Conservation (phyloP, 2,329 filamentous ascomycete genomes). For the Plectosphaerella plurivora region DNA sequence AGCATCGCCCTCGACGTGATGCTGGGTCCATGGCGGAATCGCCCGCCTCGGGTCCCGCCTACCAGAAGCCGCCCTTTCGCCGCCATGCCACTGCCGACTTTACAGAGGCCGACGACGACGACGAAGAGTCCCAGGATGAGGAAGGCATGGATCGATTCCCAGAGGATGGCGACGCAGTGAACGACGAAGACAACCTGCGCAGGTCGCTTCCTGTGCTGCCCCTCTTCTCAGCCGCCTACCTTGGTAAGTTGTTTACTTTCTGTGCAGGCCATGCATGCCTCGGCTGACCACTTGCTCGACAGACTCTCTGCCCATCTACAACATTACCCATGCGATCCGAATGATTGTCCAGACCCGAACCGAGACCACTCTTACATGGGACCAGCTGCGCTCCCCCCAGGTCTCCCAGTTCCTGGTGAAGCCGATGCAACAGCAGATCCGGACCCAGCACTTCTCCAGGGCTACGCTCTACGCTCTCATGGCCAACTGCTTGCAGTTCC, state of each 20-base stretch:
- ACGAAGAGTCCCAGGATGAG: conserved; percentile 33
- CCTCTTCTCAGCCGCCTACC: conserved; percentile 73
- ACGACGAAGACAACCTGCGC: conserved; percentile 26
- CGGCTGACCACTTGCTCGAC: neutral
- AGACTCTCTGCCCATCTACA: conserved; percentile 88
- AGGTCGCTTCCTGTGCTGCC: conserved; percentile 51
- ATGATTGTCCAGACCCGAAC: conserved; percentile 78
- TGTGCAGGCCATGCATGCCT: neutral
- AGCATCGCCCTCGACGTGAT: conserved; percentile 9
- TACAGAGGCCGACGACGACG: conserved; percentile 57
- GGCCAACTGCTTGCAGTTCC: conserved; percentile 91
- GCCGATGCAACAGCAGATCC: conserved; percentile 88
- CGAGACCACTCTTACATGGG: conserved; percentile 91
- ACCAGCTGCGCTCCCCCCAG: conserved; percentile 91
- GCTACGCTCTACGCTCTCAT: conserved; percentile 86
- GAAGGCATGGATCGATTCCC: conserved; percentile 16
- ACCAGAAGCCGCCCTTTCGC: conserved; percentile 28
- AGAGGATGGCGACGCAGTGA: conserved; percentile 31
- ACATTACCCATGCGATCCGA: conserved; percentile 84
- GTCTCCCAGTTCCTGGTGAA: conserved; percentile 94
- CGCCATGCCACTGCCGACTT: conserved; percentile 61
- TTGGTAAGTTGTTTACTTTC: conserved; percentile 48
- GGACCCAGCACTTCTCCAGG: conserved; percentile 74
- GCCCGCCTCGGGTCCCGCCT: conserved; percentile 11
- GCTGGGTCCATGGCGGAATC: conserved; percentile 7